These are phyloP conservation scores for Paramecium bursaria DNA, from an alignment of 73 alveolate species.

Conservation along the genomic window DNA sequence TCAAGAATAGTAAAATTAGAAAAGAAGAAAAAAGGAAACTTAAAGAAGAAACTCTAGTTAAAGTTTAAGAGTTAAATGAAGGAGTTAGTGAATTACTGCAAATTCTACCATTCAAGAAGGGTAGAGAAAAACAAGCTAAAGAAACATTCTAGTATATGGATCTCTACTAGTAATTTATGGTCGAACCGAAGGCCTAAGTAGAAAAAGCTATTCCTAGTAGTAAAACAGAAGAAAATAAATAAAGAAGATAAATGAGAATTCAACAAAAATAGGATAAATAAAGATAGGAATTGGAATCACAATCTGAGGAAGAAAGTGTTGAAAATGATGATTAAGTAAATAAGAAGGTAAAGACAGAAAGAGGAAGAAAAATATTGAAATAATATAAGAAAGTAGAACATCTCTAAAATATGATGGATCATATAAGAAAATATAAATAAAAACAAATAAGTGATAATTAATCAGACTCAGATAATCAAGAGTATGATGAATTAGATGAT, in stretches of 20 bases:
- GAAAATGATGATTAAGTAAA: constrained; percentile 59
- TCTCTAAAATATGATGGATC: not conserved
- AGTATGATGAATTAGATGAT: not conserved
- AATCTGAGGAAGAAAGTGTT: constrained; percentile 15
- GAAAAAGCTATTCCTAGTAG: not conserved
- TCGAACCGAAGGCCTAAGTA: constrained; percentile 6
- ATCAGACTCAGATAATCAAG: not conserved
- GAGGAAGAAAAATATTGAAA: constrained; percentile 30
- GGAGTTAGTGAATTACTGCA: not conserved
- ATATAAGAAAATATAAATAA: too few relatives aligned
- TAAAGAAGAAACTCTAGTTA: constrained; percentile 18
- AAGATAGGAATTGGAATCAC: not conserved
- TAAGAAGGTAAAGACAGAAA: not conserved
- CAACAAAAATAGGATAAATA: constrained; percentile 6
- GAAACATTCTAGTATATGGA: constrained; percentile 26
- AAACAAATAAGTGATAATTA: too few relatives aligned
- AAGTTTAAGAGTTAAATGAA: constrained; percentile 17
- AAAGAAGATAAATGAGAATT: constrained; percentile 14
- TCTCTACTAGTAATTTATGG: not conserved
- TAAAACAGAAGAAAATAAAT: not conserved
- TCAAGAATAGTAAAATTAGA: constrained; percentile 3
- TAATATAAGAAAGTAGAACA: constrained; percentile 51
- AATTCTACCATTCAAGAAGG: not conserved
- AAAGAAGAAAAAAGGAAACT: constrained; percentile 23
- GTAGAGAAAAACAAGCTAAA: not conserved